phyloP scores from a whole-genome alignment of 371 early-diverging fungal species.

The Mucor velutinosus region DNA sequence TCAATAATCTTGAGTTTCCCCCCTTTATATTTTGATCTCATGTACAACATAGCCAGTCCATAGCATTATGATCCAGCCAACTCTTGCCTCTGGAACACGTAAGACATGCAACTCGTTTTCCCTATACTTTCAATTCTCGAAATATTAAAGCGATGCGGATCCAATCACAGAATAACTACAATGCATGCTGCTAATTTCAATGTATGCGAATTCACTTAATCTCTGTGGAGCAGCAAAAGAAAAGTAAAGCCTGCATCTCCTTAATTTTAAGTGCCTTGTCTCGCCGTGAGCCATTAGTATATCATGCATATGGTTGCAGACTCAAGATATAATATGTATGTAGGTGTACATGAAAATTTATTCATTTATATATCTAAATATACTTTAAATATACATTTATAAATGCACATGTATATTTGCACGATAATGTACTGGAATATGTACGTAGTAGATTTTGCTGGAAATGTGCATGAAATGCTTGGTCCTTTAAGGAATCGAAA shows the following conservation, averaged over 20 bases:
- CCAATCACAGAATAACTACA: constrained; percentile 13
- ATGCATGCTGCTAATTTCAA: constrained; percentile 10
- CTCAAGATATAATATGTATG: constrained; percentile 57
- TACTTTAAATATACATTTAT: not conserved
- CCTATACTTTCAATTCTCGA: too few species aligned
- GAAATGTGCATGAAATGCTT: not conserved
- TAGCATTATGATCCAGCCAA: not conserved
- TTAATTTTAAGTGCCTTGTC: not conserved
- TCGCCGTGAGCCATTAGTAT: constrained; percentile 4
- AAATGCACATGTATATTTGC: not conserved
- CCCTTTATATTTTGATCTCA: not conserved
- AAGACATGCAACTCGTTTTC: too few species aligned
- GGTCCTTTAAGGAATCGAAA: not conserved
- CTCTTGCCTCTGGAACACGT: too few species aligned
- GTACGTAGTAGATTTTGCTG: not conserved
- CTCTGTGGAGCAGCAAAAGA: not conserved
- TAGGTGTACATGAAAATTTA: constrained; percentile 38
- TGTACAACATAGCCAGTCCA: not conserved
- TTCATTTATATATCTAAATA: constrained; percentile 2
- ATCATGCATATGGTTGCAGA: constrained; percentile 75
- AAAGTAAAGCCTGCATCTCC: not conserved
- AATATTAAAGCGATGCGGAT: not conserved
- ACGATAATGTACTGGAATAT: not conserved
- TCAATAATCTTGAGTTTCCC: not conserved
- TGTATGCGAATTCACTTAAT: constrained; percentile 5